Base-by-base conservation (phyloP, 352 stramenopile genomes). In the Globisporangium yorkense region DNA sequence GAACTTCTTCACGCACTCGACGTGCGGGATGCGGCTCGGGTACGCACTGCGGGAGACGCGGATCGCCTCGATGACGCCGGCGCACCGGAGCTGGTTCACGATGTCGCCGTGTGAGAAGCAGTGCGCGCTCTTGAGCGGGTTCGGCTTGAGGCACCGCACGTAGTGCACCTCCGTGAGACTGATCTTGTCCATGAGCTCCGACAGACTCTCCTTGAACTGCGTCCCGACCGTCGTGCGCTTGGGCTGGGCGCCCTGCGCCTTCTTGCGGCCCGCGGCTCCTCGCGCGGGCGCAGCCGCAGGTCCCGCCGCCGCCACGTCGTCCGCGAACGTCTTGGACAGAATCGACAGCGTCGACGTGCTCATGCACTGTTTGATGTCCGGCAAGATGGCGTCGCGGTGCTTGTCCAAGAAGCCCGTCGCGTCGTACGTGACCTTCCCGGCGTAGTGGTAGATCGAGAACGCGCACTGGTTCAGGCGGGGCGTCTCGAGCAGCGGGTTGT, bases 391-490 rank as follows among this genome's bases (percentile, higher is more conserved):
- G 57, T 98, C 92, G 62, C 97, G 96, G 82, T 98, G 97, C 72
- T 98, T 98, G 62, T 98, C 96, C 33, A 98, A 62, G 71, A 99
- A 99, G 18, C 92, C 92, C 2, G 84, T 74, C 40, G 89, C 87
- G 51, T 95, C 83, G 77, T 99, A 99, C 56, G 82, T 93, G 37
- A 99, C 96, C n/a, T 84, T 69, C 27, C 88, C 96, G 3, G 96
- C 96, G 67, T 98, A 99, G 72, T 99, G 96, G 56, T 94, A 89
- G 56, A 99, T 94, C 41, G 88, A 81, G 57, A 99, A 99, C 51
- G 96, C 77, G 74, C 68, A 78, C 9, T 95, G 80, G 67, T 92
- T 92, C 71, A 91, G 84, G 29, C 92, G 62, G 0, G 84, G 90
- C 4, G 77, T 74, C 29, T 92, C 82, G 8, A 96, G 72, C 24